A percentile compares a stretch with the other conserved stretches of the same genome.
phyloP scores from a whole-genome alignment of 257 asterid genomes.

The Solanum chiquidenum region DNA sequence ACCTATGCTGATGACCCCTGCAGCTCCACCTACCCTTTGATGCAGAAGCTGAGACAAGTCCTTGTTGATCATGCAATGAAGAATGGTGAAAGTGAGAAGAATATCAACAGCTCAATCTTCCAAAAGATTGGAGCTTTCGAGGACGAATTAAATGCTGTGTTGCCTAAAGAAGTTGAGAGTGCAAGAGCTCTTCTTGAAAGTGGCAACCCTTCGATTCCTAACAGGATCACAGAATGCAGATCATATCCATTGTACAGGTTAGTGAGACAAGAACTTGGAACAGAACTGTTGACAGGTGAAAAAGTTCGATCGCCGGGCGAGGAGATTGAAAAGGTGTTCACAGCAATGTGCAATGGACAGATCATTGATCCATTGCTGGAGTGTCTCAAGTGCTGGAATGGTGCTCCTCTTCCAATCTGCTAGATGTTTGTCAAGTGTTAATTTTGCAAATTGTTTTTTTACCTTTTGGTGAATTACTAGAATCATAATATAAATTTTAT shows the following conservation, averaged over 20 bases:
- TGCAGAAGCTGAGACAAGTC: slow-evolving; percentile 36
- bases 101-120: slow-evolving; percentile 28
- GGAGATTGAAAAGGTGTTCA: too few species aligned
- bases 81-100: slow-evolving; percentile 30
- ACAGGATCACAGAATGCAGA: too few species aligned
- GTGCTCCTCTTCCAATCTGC: slow-evolving; percentile 71
- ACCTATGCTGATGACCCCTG: slow-evolving; percentile 35
- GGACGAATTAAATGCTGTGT: slow-evolving; percentile 22
- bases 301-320: too few species aligned
- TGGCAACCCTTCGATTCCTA: too few species aligned
- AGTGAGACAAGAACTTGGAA: rapidly evolving
- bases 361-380: slow-evolving; percentile 68
- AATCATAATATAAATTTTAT: too few species aligned
- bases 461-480: neutral
- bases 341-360: slow-evolving; percentile 17
- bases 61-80: slow-evolving; percentile 34
- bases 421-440: slow-evolving; percentile 3
- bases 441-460: neutral
- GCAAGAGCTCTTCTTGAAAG: slow-evolving; percentile 30
- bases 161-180: slow-evolving; percentile 41
- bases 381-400: slow-evolving; percentile 67
- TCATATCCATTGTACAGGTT: too few species aligned
- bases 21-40: slow-evolving; percentile 28
- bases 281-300: too few species aligned
- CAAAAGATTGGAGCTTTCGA: slow-evolving; percentile 36